Evolutionary conservation across 768 basidiomycete species (phyloP).

Genomic region (Kwoniella sp.): DNA sequence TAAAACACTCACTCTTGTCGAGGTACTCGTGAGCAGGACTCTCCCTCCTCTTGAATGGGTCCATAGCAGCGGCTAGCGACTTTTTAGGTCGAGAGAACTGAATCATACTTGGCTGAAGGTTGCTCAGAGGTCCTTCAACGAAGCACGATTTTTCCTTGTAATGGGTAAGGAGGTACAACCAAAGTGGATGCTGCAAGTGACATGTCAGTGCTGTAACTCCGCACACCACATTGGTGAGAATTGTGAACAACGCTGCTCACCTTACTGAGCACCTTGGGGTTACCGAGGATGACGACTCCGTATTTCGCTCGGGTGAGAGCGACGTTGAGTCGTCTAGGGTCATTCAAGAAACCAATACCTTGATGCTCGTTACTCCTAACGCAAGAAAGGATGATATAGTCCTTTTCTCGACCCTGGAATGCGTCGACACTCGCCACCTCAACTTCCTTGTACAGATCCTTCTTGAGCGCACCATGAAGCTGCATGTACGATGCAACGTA

Average conservation of each 20-base stretch:
- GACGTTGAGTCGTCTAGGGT: conserved; percentile 93
- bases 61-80: conserved; percentile 82
- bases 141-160: conserved; percentile 94
- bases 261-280: conserved; percentile 99
- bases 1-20: conserved; percentile 38
- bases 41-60: conserved; percentile 90
- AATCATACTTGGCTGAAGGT: conserved; percentile 97
- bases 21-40: conserved; percentile 83
- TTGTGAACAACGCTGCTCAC: conserved; percentile 59
- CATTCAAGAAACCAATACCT: conserved; percentile 98
- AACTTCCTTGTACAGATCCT: conserved; percentile 98
- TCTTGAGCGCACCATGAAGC: conserved; percentile 98
- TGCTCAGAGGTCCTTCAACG: conserved; percentile 94
- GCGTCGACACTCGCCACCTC: conserved; percentile 99
- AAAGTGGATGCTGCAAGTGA: conserved; percentile 79
- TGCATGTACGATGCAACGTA: conserved; percentile 99
- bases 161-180: conserved; percentile 97
- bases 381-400: conserved; percentile 97
- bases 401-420: conserved; percentile 99
- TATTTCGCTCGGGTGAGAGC: conserved; percentile 97
- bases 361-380: conserved; percentile 99
- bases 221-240: too few relatives aligned
- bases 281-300: conserved; percentile 98
- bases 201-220: neutral
- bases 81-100: conserved; percentile 98